Conservation (phyloP, 2,329 filamentous ascomycete genomes). For the Acrodontium crateriforme region DNA sequence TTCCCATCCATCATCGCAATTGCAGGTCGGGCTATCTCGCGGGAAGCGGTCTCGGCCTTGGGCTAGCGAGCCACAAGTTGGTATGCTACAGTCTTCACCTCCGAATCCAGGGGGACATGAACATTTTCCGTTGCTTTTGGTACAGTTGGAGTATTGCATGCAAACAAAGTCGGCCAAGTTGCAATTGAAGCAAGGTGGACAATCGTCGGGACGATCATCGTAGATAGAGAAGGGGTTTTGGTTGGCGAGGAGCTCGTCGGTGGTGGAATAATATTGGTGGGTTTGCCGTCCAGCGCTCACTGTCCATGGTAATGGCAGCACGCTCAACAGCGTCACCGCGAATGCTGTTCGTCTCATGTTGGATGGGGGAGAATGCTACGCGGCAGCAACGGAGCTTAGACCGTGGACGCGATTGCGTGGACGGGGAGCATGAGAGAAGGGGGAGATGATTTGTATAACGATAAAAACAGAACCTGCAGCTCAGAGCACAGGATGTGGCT, state of each 20-base stretch:
- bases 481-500: too few relatives aligned
- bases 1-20: conserved; percentile 85
- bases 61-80: conserved; percentile 78
- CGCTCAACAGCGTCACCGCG: conserved; percentile 10
- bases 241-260: conserved; percentile 14
- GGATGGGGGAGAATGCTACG: too few relatives aligned
- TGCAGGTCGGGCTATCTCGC: conserved; percentile 56
- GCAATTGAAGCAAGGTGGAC: conserved; percentile 94
- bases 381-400: too few relatives aligned
- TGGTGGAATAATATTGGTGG: conserved; percentile 16
- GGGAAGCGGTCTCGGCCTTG: conserved; percentile 67
- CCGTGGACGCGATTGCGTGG: too few relatives aligned
- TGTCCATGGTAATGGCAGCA: conserved; percentile 11
- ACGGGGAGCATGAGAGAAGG: too few relatives aligned
- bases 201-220: conserved; percentile 60
- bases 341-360: conserved; percentile 14
- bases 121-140: conserved; percentile 83
- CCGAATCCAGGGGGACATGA: conserved; percentile 84
- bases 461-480: too few relatives aligned
- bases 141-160: conserved; percentile 80
- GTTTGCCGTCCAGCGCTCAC: conserved; percentile 9
- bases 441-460: too few relatives aligned
- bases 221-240: conserved; percentile 43
- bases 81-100: conserved; percentile 81
- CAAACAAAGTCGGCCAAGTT: conserved; percentile 85